phyloP scores from a whole-genome alignment of 208 protist species.

The Porcisia hertigi region DNA sequence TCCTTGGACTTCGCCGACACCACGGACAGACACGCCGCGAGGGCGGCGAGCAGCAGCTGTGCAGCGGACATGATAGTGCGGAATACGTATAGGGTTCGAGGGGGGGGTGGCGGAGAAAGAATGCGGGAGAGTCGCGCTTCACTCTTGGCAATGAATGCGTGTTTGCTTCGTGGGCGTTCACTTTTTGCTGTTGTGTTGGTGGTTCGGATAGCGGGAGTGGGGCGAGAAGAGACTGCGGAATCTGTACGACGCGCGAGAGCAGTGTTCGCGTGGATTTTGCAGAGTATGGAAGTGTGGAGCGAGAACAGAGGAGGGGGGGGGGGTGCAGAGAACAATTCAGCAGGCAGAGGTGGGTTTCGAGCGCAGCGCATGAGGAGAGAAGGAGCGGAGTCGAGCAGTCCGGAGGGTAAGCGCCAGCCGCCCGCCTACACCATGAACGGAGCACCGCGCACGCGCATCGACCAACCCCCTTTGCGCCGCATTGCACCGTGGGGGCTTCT shows the following conservation, averaged over 20 bases:
- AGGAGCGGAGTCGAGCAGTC: no score
- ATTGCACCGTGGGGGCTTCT: no score
- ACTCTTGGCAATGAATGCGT: background rate
- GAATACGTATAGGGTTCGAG: background rate
- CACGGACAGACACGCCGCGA: slow-evolving; percentile 27
- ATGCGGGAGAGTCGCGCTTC: background rate
- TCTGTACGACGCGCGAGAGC: background rate
- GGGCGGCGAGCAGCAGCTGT: slow-evolving; percentile 27
- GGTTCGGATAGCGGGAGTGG: background rate
- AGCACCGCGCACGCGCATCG: no score
- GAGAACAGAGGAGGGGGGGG: background rate
- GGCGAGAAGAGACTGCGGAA: background rate
- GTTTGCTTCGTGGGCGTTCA: background rate
- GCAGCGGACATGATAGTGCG: slow-evolving; percentile 3
- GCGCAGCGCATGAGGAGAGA: no score
- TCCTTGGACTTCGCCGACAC: slow-evolving; percentile 36
- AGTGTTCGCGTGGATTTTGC: background rate
- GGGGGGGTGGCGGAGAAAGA: background rate
- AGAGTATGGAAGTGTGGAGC: no score
- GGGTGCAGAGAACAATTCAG: background rate
- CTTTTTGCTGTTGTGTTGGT: background rate
- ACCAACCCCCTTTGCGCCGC: no score
- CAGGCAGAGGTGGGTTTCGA: no score
- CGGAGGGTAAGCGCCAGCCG: no score
- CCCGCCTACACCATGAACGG: no score